These are phyloP conservation scores for Gelatoporia subvermispora DNA, from an alignment of 768 basidiomycete genomes.

Conservation along the genomic window DNA sequence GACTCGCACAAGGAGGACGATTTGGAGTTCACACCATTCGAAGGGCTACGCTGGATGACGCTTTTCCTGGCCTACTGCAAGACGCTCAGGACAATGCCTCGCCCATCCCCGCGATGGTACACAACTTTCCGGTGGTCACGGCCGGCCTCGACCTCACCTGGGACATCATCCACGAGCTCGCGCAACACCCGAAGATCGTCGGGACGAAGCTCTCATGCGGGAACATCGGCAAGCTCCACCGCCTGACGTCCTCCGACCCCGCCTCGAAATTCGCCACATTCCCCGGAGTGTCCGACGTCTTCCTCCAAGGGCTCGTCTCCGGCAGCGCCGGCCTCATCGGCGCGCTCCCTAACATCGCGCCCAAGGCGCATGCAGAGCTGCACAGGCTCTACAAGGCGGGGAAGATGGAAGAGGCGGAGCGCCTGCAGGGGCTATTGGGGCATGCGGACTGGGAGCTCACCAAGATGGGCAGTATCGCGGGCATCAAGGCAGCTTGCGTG, in stretches of 20 bases:
- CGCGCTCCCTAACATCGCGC: conserved; percentile 34
- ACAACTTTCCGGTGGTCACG: conserved; percentile 81
- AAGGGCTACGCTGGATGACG: too few relatives aligned
- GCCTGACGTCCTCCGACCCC: conserved; percentile 57
- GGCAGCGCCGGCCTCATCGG: conserved; percentile 42
- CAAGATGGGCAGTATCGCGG: conserved; percentile 63
- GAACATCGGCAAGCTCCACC: conserved; percentile 78
- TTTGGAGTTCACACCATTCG: too few relatives aligned
- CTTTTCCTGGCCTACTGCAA: too few relatives aligned
- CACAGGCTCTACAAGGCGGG: conserved; percentile 48
- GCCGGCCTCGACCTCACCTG: conserved; percentile 84
- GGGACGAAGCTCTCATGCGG: conserved; percentile 85
- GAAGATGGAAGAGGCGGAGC: conserved; percentile 53
- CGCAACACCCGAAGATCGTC: conserved; percentile 78
- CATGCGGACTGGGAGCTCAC: conserved; percentile 64
- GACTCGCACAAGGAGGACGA: too few relatives aligned
- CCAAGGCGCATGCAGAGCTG: conserved; percentile 51
- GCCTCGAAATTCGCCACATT: conserved; percentile 60
- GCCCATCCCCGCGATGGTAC: conserved; percentile 71
- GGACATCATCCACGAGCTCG: conserved; percentile 63
- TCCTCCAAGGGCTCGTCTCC: conserved; percentile 39
- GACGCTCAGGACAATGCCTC: conserved; percentile 61
- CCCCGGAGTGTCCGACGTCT: conserved; percentile 70
- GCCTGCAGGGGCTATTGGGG: conserved; percentile 53
- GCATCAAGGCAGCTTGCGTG: conserved; percentile 58